Evolutionary conservation across 2,329 filamentous ascomycete genomes (phyloP).

Genomic region (Coniosporium tulheliwenetii): DNA sequence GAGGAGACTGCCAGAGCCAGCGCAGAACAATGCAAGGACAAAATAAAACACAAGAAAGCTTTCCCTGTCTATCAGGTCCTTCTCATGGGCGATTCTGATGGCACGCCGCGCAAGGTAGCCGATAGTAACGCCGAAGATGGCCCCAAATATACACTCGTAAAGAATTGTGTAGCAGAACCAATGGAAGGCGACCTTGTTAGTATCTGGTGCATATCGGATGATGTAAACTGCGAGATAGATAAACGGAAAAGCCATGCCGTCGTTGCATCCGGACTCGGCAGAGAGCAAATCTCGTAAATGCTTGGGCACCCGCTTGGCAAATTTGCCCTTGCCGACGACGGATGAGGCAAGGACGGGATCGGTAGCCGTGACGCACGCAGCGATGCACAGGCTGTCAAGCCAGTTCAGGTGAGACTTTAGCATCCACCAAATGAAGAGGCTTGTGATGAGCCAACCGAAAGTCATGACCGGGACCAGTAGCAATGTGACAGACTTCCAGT

Average conservation of each 20-base stretch:
- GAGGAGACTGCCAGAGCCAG: conserved; percentile 79
- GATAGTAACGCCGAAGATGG: conserved; percentile 70
- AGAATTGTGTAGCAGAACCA: conserved; percentile 84
- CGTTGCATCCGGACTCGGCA: conserved; percentile 95
- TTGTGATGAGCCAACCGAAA: conserved; percentile 84
- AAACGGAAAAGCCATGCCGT: conserved; percentile 98
- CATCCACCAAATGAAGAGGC: conserved; percentile 91
- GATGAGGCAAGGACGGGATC: conserved; percentile 95
- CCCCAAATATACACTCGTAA: conserved; percentile 92
- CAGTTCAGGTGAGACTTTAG: conserved; percentile 57
- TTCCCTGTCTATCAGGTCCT: conserved; percentile 80
- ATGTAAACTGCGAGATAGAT: conserved; percentile 86
- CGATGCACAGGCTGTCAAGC: conserved; percentile 75
- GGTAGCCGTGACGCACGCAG: conserved; percentile 91
- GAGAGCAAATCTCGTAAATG: conserved; percentile 91
- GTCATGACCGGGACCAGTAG: conserved; percentile 94
- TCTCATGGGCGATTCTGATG: conserved; percentile 75
- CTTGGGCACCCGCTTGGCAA: conserved; percentile 92
- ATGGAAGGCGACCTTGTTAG: conserved; percentile 56
- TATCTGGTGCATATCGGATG: conserved; percentile 60
- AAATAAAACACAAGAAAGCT: conserved; percentile 99
- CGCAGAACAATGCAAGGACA: conserved; percentile 86
- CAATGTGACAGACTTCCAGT: conserved; percentile 85
- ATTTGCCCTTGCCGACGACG: conserved; percentile 97
- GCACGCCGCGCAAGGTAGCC: conserved; percentile 84